These are phyloP conservation scores for Epichloe gansuensis DNA, from an alignment of 2,329 filamentous ascomycete species.

Conservation along the genomic window DNA sequence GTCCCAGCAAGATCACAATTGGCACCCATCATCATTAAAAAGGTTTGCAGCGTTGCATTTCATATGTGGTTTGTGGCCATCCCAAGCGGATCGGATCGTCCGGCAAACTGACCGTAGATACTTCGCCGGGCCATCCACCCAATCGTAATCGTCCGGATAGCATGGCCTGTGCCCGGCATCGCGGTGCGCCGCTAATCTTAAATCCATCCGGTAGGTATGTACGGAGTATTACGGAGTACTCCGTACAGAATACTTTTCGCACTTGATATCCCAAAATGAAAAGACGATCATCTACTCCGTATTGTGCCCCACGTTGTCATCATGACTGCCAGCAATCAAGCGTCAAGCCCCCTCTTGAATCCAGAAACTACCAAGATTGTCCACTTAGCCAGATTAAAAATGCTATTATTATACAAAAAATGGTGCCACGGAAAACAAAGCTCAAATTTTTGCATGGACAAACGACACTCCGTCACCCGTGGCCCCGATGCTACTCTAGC, in stretches of 20 bases:
- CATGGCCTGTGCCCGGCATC: too few species aligned
- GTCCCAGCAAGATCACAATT: neutral
- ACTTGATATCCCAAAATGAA: neutral
- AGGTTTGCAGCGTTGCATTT: too few species aligned
- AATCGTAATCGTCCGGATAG: too few species aligned
- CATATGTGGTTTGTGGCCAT: too few species aligned
- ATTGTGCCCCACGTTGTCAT: neutral
- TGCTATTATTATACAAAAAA: constrained; percentile 5
- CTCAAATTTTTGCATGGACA: neutral
- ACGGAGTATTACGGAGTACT: too few species aligned
- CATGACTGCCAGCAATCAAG: neutral
- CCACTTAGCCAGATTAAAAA: neutral
- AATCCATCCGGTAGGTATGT: too few species aligned
- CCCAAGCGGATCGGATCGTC: too few species aligned
- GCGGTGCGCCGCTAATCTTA: too few species aligned
- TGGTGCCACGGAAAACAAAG: neutral
- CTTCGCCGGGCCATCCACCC: too few species aligned
- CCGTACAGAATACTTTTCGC: neutral
- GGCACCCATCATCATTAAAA: too few species aligned
- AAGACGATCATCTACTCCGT: neutral
- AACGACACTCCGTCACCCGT: neutral
- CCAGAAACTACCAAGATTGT: neutral
- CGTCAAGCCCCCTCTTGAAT: neutral
- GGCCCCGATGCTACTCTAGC: neutral
- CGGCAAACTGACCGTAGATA: too few species aligned